Percentiles rank a stretch among this genome's conserved stretches.
Conservation (phyloP, 805 yeast genomes). For the Saccharomyces cerevisiae region DNA sequence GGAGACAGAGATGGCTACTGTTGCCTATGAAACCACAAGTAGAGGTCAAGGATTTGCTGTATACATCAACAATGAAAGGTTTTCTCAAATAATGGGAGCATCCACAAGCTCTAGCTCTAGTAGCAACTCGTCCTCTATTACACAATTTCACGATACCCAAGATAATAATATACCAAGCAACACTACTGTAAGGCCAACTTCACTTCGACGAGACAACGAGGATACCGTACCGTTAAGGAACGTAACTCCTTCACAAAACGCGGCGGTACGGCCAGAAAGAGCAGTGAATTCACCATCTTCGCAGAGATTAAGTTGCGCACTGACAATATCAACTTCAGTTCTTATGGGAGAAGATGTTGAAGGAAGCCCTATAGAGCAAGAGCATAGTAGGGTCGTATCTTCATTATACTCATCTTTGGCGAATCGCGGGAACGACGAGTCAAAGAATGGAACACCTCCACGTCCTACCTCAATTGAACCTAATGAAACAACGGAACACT, state of each 20-base stretch:
- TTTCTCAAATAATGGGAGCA: neutral
- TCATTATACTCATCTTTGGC: neutral
- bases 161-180: neutral
- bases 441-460: neutral
- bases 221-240: neutral
- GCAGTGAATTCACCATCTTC: neutral
- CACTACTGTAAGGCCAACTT: neutral
- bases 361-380: neutral
- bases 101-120: neutral
- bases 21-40: neutral
- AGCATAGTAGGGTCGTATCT: neutral
- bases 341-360: neutral
- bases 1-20: neutral
- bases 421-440: neutral
- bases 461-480: neutral
- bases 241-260: neutral
- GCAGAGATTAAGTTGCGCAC: neutral
- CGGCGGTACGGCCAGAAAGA: neutral
- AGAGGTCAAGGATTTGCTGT: neutral
- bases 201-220: neutral
- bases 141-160: neutral
- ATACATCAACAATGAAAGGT: neutral
- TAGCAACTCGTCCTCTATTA: neutral
- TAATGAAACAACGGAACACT: slow-evolving; percentile 1
- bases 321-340: neutral